Evolutionary conservation across 2,329 filamentous ascomycete genomes (phyloP).

Genomic region (Pseudogymnoascus sp.): DNA sequence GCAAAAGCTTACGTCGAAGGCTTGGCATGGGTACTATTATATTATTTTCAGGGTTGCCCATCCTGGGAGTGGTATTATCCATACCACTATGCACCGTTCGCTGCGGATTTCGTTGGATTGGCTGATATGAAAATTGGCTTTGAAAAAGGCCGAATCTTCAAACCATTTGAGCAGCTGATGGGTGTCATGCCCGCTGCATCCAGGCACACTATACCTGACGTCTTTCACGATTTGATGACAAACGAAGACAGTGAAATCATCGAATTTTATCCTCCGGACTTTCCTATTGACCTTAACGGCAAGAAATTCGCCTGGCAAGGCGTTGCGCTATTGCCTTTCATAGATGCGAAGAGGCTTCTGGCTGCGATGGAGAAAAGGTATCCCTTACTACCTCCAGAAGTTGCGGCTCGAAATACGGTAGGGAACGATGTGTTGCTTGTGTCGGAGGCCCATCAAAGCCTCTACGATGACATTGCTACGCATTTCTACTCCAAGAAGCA

Average conservation of each 20-base stretch:
- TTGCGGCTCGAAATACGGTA: constrained; percentile 67
- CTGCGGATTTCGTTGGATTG: constrained; percentile 84
- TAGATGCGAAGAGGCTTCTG: constrained; percentile 81
- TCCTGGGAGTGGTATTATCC: constrained; percentile 99
- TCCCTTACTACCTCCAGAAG: constrained; percentile 67
- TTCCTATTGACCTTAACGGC: constrained; percentile 87
- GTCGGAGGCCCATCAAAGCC: constrained; percentile 66
- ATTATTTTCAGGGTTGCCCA: constrained; percentile 97
- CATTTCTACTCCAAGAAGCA: constrained; percentile 92
- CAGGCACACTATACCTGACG: constrained; percentile 77
- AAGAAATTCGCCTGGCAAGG: constrained; percentile 99
- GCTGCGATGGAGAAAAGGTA: constrained; percentile 78
- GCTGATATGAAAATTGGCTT: constrained; percentile 73
- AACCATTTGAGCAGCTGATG: constrained; percentile 96
- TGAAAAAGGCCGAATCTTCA: constrained; percentile 75
- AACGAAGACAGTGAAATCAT: constrained; percentile 83
- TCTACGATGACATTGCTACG: constrained; percentile 77
- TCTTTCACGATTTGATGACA: constrained; percentile 88
- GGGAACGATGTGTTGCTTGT: constrained; percentile 79
- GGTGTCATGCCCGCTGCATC: constrained; percentile 91
- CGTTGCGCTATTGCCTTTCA: constrained; percentile 87
- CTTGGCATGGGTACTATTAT: constrained; percentile 87
- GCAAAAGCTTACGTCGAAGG: constrained; percentile 90
- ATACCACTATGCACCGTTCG: constrained; percentile 96
- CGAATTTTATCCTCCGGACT: constrained; percentile 95